Evolutionary conservation across 768 basidiomycete species (phyloP).

Genomic region (Multifurca ochricompacta): DNA sequence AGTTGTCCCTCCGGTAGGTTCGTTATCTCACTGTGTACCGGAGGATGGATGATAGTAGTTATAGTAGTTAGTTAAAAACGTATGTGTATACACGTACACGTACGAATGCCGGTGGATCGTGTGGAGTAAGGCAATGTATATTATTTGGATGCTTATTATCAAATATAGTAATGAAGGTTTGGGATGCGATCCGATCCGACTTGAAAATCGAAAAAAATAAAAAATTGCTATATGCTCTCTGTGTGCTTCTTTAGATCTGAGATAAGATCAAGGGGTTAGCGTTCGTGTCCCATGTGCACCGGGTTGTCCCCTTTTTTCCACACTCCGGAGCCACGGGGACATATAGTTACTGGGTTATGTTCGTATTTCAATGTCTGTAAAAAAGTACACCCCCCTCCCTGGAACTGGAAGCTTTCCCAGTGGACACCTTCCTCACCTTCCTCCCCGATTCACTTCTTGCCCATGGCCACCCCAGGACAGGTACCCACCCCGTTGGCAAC

Average conservation of each 20-base stretch:
- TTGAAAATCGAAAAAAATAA: too few species aligned
- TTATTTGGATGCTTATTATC: background rate
- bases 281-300: constrained; percentile 6
- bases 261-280: constrained; percentile 4
- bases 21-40: background rate
- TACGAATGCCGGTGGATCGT: background rate
- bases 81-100: background rate
- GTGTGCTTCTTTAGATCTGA: background rate
- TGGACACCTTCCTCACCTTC: background rate
- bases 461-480: background rate
- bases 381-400: background rate
- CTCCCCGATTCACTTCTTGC: background rate
- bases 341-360: background rate
- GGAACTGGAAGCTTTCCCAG: background rate
- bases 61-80: background rate
- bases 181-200: background rate
- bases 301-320: background rate
- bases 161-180: too few species aligned
- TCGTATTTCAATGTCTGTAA: background rate
- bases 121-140: background rate
- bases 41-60: background rate
- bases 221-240: too few species aligned
- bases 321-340: background rate
- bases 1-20: background rate
- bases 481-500: constrained; percentile 6